Conservation (phyloP, 352 stramenopile species). For the Pythium chondricola region DNA sequence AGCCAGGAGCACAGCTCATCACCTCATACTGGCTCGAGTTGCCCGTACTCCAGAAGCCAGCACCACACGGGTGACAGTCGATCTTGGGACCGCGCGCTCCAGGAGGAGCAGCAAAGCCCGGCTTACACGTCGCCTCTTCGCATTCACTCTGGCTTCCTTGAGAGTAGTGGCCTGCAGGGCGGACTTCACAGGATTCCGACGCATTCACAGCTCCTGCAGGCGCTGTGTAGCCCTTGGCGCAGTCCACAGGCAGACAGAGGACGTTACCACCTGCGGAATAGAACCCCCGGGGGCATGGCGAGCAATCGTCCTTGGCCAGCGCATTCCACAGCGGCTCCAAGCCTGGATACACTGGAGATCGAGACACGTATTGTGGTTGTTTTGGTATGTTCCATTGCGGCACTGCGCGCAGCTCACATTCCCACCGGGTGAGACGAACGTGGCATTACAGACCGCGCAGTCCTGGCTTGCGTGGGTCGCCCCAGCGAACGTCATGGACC, state of each 20-base stretch:
- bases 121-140: conserved; percentile 24
- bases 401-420: conserved; percentile 26
- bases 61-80: conserved; percentile 32
- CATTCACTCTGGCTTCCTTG: conserved; percentile 26
- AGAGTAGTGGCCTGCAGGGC: conserved; percentile 27
- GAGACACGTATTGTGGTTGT: conserved; percentile 15
- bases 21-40: conserved; percentile 22
- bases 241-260: conserved; percentile 27
- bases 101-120: conserved; percentile 21
- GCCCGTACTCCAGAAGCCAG: conserved; percentile 29
- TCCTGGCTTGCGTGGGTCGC: conserved; percentile 20
- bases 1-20: conserved; percentile 25
- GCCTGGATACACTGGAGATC: conserved; percentile 22
- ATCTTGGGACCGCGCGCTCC: conserved; percentile 24
- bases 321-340: conserved; percentile 21
- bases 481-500: conserved; percentile 19
- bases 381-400: conserved; percentile 28
- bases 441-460: conserved; percentile 25
- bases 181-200: conserved; percentile 23
- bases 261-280: conserved; percentile 24
- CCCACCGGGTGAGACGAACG: conserved; percentile 27
- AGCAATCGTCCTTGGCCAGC: conserved; percentile 21
- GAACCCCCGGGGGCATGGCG: conserved; percentile 27
- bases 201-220: conserved; percentile 17
- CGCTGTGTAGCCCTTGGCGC: conserved; percentile 21